Percentiles rank a stretch among this genome's conserved stretches.
Conservation (phyloP, 352 stramenopile genomes). For the Phytophthora ramorum region DNA sequence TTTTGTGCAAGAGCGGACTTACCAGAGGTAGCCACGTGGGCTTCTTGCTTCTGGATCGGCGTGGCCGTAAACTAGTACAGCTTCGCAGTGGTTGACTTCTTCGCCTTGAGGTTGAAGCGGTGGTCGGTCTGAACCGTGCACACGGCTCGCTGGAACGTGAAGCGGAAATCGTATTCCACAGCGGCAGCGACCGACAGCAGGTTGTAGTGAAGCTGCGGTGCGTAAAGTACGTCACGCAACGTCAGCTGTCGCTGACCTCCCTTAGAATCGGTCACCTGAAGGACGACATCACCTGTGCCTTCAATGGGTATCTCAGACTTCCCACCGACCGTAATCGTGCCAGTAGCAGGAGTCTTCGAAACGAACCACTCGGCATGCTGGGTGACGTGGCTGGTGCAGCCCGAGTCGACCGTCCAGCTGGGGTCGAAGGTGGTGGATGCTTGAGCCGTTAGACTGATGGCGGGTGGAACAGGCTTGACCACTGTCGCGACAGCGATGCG, state of each 20-base stretch:
- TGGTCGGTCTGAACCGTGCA: slow-evolving; percentile 8
- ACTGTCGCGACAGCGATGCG: background rate
- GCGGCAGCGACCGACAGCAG: background rate
- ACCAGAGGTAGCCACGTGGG: slow-evolving; percentile 1
- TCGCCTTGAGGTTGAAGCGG: slow-evolving; percentile 12
- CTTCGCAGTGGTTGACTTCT: background rate
- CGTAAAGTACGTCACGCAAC: slow-evolving; percentile 1
- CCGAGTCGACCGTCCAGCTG: slow-evolving; percentile 9
- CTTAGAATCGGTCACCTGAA: slow-evolving; percentile 20
- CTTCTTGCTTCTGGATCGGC: background rate
- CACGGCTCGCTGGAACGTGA: background rate
- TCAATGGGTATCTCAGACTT: slow-evolving; percentile 4
- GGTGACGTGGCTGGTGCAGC: background rate
- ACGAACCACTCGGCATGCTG: slow-evolving; percentile 3
- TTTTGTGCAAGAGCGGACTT: slow-evolving; percentile 6
- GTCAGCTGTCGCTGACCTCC: background rate
- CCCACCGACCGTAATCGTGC: slow-evolving; percentile 10
- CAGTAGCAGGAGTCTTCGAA: background rate
- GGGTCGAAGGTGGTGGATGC: background rate
- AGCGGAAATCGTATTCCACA: slow-evolving; percentile 6
- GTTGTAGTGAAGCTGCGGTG: slow-evolving; percentile 8
- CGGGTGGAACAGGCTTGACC: background rate
- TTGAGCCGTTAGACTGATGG: background rate
- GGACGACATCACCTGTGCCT: slow-evolving; percentile 2
- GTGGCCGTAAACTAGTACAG: slow-evolving; percentile 10